Evolutionary conservation across 177 flowering plant genomes (phyloP), one percentile per base, ranked within the genome.

Genomic region (Telopea speciosissima): DNA sequence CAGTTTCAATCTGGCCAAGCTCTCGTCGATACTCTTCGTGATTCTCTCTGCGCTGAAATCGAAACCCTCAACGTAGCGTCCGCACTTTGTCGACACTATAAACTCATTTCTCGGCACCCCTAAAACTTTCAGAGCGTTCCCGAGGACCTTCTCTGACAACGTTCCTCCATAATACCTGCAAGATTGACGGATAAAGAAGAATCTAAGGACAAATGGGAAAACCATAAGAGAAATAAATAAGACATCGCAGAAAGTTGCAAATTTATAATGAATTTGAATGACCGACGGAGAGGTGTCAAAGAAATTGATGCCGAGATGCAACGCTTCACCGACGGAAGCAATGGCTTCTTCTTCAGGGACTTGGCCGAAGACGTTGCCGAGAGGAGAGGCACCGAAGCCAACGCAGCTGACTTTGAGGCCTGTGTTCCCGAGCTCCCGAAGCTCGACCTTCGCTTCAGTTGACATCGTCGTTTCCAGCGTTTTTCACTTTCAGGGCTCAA

Each of bases 361-460:
- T 23, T 68, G 73, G 28, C 97, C 97, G 79, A 91, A 92, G 74
- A 89, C 96, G 28, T 76, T 84, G 72, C 99, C 99, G 44, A 95
- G 90, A 3, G 99, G 98, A 11, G 99, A 93, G 3, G 99, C 99
- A 44, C 99, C 99, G 78, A 95, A 95, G 24, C 98, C 98, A 24
- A 95, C 87, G 71, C 74, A 83, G 80, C 99, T 95, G 52, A 91
- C 77, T 49, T 81, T 85, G 26, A 95, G 90, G 19, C 94, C 98
- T 8, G 99, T 91, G 65, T 80, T 85, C 24, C 99, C 98, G 1
- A 95, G 84, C 26, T 81, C 83, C n/a, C 99, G 83, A 26, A 77
- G 85, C 77, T 89, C 88, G 52, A 94, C 49, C 63, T 75, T 80
- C 71, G 74, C 56, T 54, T 31, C 59, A 24, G 45, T 28, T 58